Evolutionary conservation across 2,329 filamentous ascomycete genomes (phyloP).

Genomic region (Colletotrichum abscissum): DNA sequence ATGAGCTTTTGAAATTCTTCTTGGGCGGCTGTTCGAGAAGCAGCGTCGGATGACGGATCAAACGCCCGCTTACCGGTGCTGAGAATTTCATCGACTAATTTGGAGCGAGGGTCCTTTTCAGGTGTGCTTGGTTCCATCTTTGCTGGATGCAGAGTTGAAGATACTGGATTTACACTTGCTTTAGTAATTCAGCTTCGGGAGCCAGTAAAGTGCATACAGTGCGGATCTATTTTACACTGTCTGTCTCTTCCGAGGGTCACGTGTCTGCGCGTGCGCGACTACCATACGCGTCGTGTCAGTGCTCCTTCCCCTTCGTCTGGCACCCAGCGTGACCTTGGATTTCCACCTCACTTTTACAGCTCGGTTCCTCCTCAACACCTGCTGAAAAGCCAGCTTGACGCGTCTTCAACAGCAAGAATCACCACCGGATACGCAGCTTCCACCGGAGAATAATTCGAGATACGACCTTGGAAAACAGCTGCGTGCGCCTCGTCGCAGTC

Average conservation of each 20-base stretch:
- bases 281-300: neutral
- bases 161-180: neutral
- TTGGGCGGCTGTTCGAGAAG: constrained; percentile 47
- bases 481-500: constrained; percentile 37
- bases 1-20: constrained; percentile 59
- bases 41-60: constrained; percentile 51
- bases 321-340: neutral
- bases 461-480: constrained; percentile 41
- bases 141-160: neutral
- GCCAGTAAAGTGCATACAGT: neutral
- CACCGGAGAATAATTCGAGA: constrained; percentile 41
- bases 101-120: constrained; percentile 21
- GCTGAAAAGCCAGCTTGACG: neutral
- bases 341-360: neutral
- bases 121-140: constrained; percentile 29
- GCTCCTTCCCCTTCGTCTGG: neutral
- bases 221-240: neutral
- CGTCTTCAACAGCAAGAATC: neutral
- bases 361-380: neutral
- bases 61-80: constrained; percentile 61
- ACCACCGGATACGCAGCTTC: constrained; percentile 3
- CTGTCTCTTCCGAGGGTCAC: constrained; percentile 36
- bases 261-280: constrained; percentile 38
- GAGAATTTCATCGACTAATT: constrained; percentile 47
- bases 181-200: neutral